Evolutionary conservation across 2,329 filamentous ascomycete species (phyloP).

Genomic region (Thelonectria olida): DNA sequence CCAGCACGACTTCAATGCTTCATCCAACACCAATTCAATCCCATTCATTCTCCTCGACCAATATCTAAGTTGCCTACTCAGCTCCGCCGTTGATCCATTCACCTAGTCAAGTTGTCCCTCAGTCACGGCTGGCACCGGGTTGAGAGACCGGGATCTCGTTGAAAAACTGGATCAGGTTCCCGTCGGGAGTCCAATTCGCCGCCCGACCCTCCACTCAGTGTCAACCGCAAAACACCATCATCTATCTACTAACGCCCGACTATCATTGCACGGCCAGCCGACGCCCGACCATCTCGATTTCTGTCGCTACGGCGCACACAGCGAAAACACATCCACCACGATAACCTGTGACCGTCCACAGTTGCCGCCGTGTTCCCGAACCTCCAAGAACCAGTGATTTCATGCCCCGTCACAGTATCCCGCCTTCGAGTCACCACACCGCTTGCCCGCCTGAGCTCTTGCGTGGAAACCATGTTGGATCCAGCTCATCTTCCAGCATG

Average conservation of each 20-base stretch:
- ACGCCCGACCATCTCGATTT: slow-evolving; percentile 9
- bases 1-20: no score
- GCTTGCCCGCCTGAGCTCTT: slow-evolving; percentile 38
- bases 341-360: slow-evolving; percentile 9
- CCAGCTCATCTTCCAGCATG: slow-evolving; percentile 43
- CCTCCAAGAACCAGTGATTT: slow-evolving; percentile 41
- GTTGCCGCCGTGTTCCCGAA: slow-evolving; percentile 34
- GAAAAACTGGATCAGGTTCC: slow-evolving; percentile 36
- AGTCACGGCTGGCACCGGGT: slow-evolving; percentile 37
- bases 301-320: neutral
- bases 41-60: neutral
- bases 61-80: no score
- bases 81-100: no score
- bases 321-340: slow-evolving; percentile 1
- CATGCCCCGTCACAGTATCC: slow-evolving; percentile 43
- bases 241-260: slow-evolving; percentile 21
- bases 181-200: slow-evolving; percentile 28
- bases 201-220: slow-evolving; percentile 28
- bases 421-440: slow-evolving; percentile 38
- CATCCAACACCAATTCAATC: no score
- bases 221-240: slow-evolving; percentile 32
- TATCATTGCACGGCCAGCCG: slow-evolving; percentile 15
- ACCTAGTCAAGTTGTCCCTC: neutral
- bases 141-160: slow-evolving; percentile 24
- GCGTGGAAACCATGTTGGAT: slow-evolving; percentile 44